Evolutionary conservation across 441 rosid genomes (phyloP).

Genomic region (Gossypium schwendimanii): DNA sequence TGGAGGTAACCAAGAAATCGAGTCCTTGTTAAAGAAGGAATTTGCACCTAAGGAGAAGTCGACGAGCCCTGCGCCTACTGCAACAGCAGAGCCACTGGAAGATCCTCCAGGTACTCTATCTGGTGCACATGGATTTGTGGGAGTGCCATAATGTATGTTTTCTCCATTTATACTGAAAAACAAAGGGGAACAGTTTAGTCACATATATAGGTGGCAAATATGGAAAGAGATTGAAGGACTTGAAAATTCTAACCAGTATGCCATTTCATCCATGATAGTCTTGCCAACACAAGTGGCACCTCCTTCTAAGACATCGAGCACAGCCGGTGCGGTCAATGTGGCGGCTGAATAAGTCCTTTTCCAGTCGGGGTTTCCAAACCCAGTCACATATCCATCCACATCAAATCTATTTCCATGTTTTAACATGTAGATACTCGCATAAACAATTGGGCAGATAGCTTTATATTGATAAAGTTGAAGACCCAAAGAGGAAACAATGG

Average conservation of each 20-base stretch:
- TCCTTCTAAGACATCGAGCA: constrained; percentile 48
- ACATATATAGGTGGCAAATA: background rate
- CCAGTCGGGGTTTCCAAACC: constrained; percentile 97
- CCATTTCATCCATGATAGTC: constrained; percentile 93
- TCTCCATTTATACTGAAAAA: constrained; percentile 72
- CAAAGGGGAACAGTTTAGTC: background rate
- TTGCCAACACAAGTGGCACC: constrained; percentile 74
- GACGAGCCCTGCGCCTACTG: constrained; percentile 70
- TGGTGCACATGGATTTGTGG: constrained; percentile 73
- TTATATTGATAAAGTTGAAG: background rate
- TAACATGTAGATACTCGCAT: background rate
- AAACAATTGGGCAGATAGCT: too few relatives aligned
- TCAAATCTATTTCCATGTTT: constrained; percentile 53
- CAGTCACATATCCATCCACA: constrained; percentile 71
- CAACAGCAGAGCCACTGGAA: constrained; percentile 95
- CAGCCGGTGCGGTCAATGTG: constrained; percentile 59
- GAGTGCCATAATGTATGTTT: constrained; percentile 85
- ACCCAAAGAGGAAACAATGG: background rate
- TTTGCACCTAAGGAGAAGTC: constrained; percentile 78
- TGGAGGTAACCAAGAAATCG: background rate
- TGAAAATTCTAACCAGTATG: constrained; percentile 50
- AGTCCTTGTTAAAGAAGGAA: background rate
- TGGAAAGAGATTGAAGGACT: background rate
- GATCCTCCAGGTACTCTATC: constrained; percentile 91
- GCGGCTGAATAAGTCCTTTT: constrained; percentile 73